phyloP scores from a whole-genome alignment of 2,329 filamentous ascomycete genomes.

The Fusarium irregulare region DNA sequence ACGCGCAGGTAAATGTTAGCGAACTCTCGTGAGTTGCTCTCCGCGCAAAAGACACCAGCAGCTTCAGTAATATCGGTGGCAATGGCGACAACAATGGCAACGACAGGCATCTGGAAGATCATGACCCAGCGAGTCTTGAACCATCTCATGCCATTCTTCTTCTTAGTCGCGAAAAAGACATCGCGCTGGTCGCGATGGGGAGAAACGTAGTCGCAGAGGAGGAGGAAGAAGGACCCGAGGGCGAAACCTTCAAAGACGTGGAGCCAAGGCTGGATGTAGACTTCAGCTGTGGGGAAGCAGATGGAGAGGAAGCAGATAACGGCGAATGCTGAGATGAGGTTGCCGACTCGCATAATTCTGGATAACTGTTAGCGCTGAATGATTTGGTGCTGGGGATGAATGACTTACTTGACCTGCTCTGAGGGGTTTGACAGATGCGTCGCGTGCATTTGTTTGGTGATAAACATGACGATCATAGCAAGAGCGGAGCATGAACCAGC shows the following conservation, averaged over 20 bases:
- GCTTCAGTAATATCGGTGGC: slow-evolving; percentile 33
- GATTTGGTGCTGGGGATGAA: accelerated
- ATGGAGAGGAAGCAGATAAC: slow-evolving; percentile 35
- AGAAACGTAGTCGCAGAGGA: slow-evolving; percentile 40
- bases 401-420: slow-evolving; percentile 40
- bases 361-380: not conserved
- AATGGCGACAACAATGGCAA: slow-evolving; percentile 18
- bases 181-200: slow-evolving; percentile 31
- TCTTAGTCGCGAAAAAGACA: slow-evolving; percentile 38
- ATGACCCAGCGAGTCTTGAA: slow-evolving; percentile 41
- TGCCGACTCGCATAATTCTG: slow-evolving; percentile 37
- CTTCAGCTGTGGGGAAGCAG: slow-evolving; percentile 13
- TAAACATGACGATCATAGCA: slow-evolving; percentile 28
- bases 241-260: slow-evolving; percentile 35
- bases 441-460: slow-evolving; percentile 28
- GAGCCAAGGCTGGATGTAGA: slow-evolving; percentile 38
- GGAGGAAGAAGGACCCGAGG: slow-evolving; percentile 36
- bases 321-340: slow-evolving; percentile 30
- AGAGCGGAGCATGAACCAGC: slow-evolving; percentile 34
- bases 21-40: slow-evolving; percentile 20
- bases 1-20: slow-evolving; percentile 27
- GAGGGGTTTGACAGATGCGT: slow-evolving; percentile 36
- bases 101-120: slow-evolving; percentile 41
- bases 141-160: slow-evolving; percentile 34
- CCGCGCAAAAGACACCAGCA: slow-evolving; percentile 34